Evolutionary conservation across 2,329 filamentous ascomycete genomes (phyloP), one percentile per base, ranked within the genome.

Genomic region (Fusarium mangiferae): DNA sequence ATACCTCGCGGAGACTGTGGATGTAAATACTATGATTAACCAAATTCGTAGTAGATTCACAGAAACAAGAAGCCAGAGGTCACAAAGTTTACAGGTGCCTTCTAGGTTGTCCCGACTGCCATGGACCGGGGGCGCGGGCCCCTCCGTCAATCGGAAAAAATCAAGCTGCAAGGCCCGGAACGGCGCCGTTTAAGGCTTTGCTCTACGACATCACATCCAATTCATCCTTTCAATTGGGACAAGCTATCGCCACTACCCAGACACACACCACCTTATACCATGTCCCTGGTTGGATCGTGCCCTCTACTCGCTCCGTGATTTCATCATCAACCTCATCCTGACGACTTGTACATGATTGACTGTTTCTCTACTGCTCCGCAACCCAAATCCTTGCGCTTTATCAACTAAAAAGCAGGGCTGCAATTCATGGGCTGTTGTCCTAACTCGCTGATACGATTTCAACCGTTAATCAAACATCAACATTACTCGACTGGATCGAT

Each of bases 141-240:
- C 69, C 72, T 75, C 73, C 55, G 69, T 73, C 66, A 69, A 36
- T 60, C 69, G 62, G 62, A 73, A 73, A 64, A 62, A 70, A 62
- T 42, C 42, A 70, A 72, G 62, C 56, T 66, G 55, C n/a, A 66
- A 55, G 48, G 52, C 57, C 62, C 66, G 59, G 59, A 59, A 70
- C 65, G 55, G 59, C 44, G 36, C 67, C 66, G 52, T 28, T 54
- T 62, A 59, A 69, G 62, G 67, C 67, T 72, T 56, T 45, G 55
- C 52, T 70, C 52, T 64, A 42, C 72, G 64, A 64, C 73, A 68
- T 73, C 65, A 70, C 55, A 39, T 56, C 45, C 57, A 68, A 45
- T 49, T 46, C 57, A 68, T 45, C 63, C 35, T 62, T 62, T 52
- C 46, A 62, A 70, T 70, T 54, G 56, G 65, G 65, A 66, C 52